Base-by-base conservation (phyloP, 2,329 filamentous ascomycete species). In the Penicillium sp. region DNA sequence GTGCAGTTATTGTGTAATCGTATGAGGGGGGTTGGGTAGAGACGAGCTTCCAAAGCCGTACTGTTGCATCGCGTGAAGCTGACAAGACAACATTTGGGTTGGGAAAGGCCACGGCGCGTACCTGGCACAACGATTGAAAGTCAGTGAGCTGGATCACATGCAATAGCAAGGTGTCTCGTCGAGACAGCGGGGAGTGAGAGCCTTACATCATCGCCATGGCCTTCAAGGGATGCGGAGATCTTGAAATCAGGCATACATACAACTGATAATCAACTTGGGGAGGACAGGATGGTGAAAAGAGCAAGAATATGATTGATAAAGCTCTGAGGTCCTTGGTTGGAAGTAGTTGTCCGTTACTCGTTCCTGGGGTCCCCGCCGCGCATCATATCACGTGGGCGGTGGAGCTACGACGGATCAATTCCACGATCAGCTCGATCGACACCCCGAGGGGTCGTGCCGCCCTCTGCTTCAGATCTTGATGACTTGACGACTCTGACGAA, bases 161-260 rank as follows among this genome's bases (percentile, higher is more conserved):
- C 41, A 44, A 41, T 47, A 51, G 50, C 56, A 46, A 60, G 51
- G 58, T 57, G 58, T 45, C 51, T 46, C 34, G 38, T 46, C 48
- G 49, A 47, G 47, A 49, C 39, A 43, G 55, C 53, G 57, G 57
- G 52, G 56, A 43, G 43, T 29, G 29, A 46, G 43, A 49, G 52
- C 49, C 86, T 75, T 81, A 96, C 94, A 84, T 99, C 94, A 71
- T 94, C 88, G 73, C 94, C 88, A 72, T 99, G 94, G 67, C 90
- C 93, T 63, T 85, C 79, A 61, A 99, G 82, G 68, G 90, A 88
- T 63, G 93, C 91, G 57, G 94, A 95, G 68, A 99, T 85, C 82
- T 93, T 96, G 81, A 90, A 97, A 70, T 91, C 87, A 73, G 81
- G 78, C 88, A 93, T 92, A 64, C 60, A 72, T 66, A 65, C 67